Percentiles rank a stretch among this genome's conserved stretches.
Evolutionary conservation across 1,284 basidiomycete genomes (phyloP).

Genomic region (Cryptococcus sp.): DNA sequence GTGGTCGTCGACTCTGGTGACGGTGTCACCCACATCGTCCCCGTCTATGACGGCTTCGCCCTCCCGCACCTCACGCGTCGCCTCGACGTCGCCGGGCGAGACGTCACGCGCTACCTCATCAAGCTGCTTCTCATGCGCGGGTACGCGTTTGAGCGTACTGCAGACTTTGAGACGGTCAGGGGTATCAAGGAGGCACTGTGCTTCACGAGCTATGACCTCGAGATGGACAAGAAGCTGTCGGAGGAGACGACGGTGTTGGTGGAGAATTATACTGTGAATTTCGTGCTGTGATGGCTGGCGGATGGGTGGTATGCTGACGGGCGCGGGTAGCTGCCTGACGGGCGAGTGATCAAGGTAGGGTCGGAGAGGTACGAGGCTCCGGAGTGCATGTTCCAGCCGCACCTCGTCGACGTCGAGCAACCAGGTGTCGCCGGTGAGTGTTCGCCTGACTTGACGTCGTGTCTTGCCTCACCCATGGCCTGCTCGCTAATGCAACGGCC

Average conservation of each 20-base stretch:
- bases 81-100: conserved; percentile 94
- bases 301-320: neutral
- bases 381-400: conserved; percentile 99
- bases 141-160: conserved; percentile 98
- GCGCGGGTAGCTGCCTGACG: conserved; percentile 76
- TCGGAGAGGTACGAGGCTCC: conserved; percentile 99
- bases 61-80: conserved; percentile 91
- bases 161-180: conserved; percentile 97
- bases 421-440: conserved; percentile 83
- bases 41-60: conserved; percentile 94
- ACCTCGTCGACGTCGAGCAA: conserved; percentile 95
- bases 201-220: conserved; percentile 96
- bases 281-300: neutral
- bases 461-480: neutral
- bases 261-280: conserved; percentile 85
- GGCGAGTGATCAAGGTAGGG: conserved; percentile 93
- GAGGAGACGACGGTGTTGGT: conserved; percentile 97
- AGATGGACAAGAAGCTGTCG: conserved; percentile 85
- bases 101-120: conserved; percentile 97
- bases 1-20: conserved; percentile 99
- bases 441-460: neutral
- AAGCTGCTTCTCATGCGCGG: conserved; percentile 97
- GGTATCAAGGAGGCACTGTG: conserved; percentile 99
- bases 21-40: conserved; percentile 98
- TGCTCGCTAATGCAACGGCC: conserved; percentile 1